These are phyloP conservation scores for Boletus vinaceobasis DNA, from an alignment of 768 basidiomycete species.

Conservation along the genomic window DNA sequence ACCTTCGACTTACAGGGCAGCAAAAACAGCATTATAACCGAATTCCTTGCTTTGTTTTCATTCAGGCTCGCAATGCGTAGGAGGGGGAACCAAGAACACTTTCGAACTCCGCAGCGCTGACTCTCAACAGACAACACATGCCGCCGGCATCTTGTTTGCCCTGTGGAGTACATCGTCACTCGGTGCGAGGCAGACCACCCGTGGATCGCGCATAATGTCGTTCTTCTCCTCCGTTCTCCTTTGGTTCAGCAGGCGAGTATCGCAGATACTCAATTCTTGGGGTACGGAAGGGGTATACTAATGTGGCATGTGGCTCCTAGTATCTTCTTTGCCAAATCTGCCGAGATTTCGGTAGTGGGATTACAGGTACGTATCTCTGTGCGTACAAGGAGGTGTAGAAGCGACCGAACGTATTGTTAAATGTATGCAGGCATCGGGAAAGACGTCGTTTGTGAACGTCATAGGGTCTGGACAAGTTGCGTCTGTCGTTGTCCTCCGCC, in stretches of 20 bases:
- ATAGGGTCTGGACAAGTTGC: conserved; percentile 75
- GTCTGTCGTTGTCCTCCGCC: background rate
- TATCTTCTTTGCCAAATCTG: conserved; percentile 82
- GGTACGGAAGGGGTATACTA: background rate
- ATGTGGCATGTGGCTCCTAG: conserved; percentile 31
- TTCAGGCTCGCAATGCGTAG: too few species aligned
- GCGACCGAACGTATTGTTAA: background rate
- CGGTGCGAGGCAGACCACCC: background rate
- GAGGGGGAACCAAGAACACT: background rate
- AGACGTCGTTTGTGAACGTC: conserved; percentile 92
- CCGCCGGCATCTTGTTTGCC: background rate
- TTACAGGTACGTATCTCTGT: conserved; percentile 54
- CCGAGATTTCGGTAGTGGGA: conserved; percentile 90
- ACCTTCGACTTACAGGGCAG: too few species aligned
- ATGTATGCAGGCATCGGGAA: conserved; percentile 74
- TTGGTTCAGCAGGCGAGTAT: conserved; percentile 52
- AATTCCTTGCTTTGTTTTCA: too few species aligned
- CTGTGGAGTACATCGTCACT: background rate
- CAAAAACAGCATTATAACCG: too few species aligned
- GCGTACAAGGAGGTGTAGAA: background rate
- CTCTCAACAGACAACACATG: background rate
- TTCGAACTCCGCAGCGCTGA: conserved; percentile 18
- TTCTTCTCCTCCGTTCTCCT: conserved; percentile 53
- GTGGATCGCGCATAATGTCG: conserved; percentile 32
- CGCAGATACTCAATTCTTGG: background rate